Percentiles rank a stretch among this genome's conserved stretches.
These are phyloP conservation scores for Agaricus sinodeliciosus DNA, from an alignment of 768 basidiomycete species.

Conservation along the genomic window DNA sequence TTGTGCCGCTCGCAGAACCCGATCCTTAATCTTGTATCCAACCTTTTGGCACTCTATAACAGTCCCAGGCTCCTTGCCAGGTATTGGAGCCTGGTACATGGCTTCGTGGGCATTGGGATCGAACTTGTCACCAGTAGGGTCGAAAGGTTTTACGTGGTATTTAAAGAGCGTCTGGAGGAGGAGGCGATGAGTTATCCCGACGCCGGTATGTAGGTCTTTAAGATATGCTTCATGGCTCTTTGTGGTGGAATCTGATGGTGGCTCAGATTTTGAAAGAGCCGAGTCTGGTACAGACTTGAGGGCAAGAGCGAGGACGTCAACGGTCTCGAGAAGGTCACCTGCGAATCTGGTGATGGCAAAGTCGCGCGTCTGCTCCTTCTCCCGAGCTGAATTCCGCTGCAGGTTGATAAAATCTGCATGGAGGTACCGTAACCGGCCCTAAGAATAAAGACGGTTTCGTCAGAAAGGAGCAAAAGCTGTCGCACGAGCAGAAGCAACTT, in stretches of 20 bases:
- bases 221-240: constrained; percentile 58
- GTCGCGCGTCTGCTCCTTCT: constrained; percentile 88
- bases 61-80: constrained; percentile 84
- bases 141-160: constrained; percentile 88
- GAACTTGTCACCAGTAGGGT: constrained; percentile 88
- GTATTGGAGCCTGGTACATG: constrained; percentile 85
- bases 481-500: constrained; percentile 22
- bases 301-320: constrained; percentile 84
- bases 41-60: constrained; percentile 87
- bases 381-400: constrained; percentile 84
- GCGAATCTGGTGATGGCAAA: constrained; percentile 93
- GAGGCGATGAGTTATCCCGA: constrained; percentile 87
- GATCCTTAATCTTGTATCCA: constrained; percentile 92
- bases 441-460: constrained; percentile 22
- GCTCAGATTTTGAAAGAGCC: constrained; percentile 28
- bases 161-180: constrained; percentile 86
- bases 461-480: constrained; percentile 5
- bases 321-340: constrained; percentile 79
- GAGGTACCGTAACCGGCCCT: constrained; percentile 82
- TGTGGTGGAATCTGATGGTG: constrained; percentile 20
- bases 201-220: constrained; percentile 74
- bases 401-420: constrained; percentile 96
- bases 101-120: constrained; percentile 97
- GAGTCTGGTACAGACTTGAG: constrained; percentile 68
- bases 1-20: constrained; percentile 90